Evolutionary conservation across 75 land plant genomes (phyloP), one percentile per base, ranked within the genome.

Genomic region (Isoetes taiwanensis): DNA sequence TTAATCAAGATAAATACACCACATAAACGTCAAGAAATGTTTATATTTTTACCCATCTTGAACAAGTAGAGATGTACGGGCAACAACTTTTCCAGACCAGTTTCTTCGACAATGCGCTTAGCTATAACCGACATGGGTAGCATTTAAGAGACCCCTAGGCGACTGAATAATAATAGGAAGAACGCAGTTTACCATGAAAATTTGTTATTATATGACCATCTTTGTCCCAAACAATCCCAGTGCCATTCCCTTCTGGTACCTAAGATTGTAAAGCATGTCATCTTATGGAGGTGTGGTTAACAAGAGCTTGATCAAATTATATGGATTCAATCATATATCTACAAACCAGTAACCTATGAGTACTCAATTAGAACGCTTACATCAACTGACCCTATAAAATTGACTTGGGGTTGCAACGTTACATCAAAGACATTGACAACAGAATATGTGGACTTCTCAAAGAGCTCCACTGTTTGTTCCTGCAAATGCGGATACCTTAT

Each of bases 221-320:
- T 33, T 52, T 65, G 59, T 90, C 87, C 97, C 97, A 90, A 9
- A 90, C 80, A 23, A 90, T 74, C 46, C 93, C 97, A 59, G 97
- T 81, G 28, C 97, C 97, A 81, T 90, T 90, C 55, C 93, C 97
- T 80, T 90, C 93, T 43, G 96, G 96, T 68, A 90, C 67, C 96
- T 85, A 65, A 48, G 35, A 26, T 32, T 19, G 41, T 11, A n/a
- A n/a, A n/a, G 27, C 3, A 54, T 59, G 61, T 28, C 61, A 57
- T 11, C 26, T 17, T 54, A 38, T 5, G n/a, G n/a, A n/a, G n/a
- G n/a, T n/a, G n/a, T n/a, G n/a, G n/a, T n/a, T n/a, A n/a, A n/a
- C n/a, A n/a, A n/a, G n/a, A n/a, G n/a, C n/a, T n/a, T n/a, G n/a
- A n/a, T n/a, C n/a, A n/a, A n/a, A n/a, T n/a, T n/a, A n/a, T n/a